Evolutionary conservation across 768 basidiomycete genomes (phyloP).

Genomic region (Scleroderma bovista): DNA sequence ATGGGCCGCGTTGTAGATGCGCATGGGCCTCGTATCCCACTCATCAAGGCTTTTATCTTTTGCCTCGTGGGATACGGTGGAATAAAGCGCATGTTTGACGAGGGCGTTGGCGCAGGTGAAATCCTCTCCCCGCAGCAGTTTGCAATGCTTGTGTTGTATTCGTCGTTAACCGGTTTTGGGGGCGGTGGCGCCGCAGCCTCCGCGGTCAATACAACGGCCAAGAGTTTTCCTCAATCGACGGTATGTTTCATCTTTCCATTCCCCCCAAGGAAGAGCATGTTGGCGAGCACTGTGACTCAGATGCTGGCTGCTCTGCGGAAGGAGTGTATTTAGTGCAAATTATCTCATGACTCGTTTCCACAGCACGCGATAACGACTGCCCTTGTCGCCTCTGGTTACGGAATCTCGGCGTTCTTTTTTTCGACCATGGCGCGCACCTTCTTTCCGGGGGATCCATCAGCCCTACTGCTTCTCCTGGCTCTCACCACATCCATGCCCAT

Average conservation of each 20-base stretch:
- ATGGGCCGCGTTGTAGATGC: slow-evolving; percentile 77
- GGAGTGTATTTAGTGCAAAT: background rate
- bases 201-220: slow-evolving; percentile 79
- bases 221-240: slow-evolving; percentile 66
- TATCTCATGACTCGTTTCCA: background rate
- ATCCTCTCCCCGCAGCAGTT: slow-evolving; percentile 42
- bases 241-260: slow-evolving; percentile 38
- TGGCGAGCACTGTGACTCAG: no score
- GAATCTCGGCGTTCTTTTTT: slow-evolving; percentile 83
- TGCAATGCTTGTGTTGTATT: slow-evolving; percentile 50
- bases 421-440: slow-evolving; percentile 64
- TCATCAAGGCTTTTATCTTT: slow-evolving; percentile 51
- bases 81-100: slow-evolving; percentile 62
- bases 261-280: background rate
- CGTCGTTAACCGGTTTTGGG: slow-evolving; percentile 72
- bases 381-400: slow-evolving; percentile 77
- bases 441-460: slow-evolving; percentile 69
- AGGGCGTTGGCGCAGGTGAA: slow-evolving; percentile 36
- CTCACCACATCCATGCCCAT: slow-evolving; percentile 72
- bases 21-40: slow-evolving; percentile 63
- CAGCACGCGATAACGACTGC: slow-evolving; percentile 69
- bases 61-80: slow-evolving; percentile 72
- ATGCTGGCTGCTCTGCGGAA: background rate
- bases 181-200: slow-evolving; percentile 66
- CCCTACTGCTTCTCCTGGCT: slow-evolving; percentile 66